Evolutionary conservation across 805 yeast genomes (phyloP).

Genomic region (Babjeviella inositovora): DNA sequence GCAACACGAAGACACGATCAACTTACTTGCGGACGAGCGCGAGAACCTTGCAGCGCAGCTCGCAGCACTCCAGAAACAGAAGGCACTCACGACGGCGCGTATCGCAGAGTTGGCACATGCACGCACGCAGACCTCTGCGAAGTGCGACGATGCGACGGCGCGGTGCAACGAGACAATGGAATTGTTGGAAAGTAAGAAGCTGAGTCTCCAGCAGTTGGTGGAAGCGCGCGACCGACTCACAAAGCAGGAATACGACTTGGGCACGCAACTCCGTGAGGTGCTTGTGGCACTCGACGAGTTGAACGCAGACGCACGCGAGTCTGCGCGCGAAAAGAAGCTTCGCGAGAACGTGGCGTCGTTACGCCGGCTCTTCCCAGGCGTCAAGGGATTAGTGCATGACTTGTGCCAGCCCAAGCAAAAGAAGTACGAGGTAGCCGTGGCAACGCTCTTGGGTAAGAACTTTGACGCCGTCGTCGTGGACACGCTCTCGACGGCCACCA

Average conservation of each 20-base stretch:
- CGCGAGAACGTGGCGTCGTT: slow-evolving; percentile 61
- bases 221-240: slow-evolving; percentile 16
- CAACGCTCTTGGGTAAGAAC: slow-evolving; percentile 63
- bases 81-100: no score
- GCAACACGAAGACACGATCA: slow-evolving; percentile 31
- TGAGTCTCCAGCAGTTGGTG: slow-evolving; percentile 9
- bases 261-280: slow-evolving; percentile 43
- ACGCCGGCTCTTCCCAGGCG: slow-evolving; percentile 69
- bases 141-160: slow-evolving; percentile 9
- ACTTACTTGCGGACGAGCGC: slow-evolving; percentile 20
- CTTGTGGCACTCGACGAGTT: slow-evolving; percentile 52
- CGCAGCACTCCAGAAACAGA: no score
- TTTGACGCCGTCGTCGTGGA: slow-evolving; percentile 81
- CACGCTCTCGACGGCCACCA: slow-evolving; percentile 45
- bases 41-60: no score
- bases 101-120: no score
- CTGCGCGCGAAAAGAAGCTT: slow-evolving; percentile 49
- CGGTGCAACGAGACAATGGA: slow-evolving; percentile 11
- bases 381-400: slow-evolving; percentile 68
- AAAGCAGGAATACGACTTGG: slow-evolving; percentile 41
- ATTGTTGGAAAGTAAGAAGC: slow-evolving; percentile 10
- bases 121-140: no score
- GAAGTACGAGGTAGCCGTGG: slow-evolving; percentile 58
- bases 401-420: slow-evolving; percentile 63
- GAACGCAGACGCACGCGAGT: slow-evolving; percentile 62